Base-by-base conservation (phyloP, 2,329 filamentous ascomycete genomes). In the Fusarium tricinctum region DNA sequence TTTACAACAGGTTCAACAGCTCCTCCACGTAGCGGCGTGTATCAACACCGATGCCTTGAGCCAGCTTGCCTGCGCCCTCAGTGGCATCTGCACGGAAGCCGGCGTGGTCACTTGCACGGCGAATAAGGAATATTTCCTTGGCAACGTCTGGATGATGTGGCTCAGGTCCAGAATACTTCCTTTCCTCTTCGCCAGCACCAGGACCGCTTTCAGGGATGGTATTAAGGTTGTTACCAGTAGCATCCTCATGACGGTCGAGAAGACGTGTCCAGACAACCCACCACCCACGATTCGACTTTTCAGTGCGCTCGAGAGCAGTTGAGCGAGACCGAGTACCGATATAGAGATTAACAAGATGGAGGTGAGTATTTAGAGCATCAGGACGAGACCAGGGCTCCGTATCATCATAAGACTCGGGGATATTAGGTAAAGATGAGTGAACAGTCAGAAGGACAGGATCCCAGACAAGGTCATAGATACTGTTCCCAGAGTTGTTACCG, bases 1-100 rank as follows among this genome's bases (percentile, higher is more conserved):
- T 20, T 68, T 61, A 80, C 32, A 81, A 62, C 74, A 93, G 76
- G 73, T 85, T 92, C 76, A 94, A 79, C 57, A 94, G 76, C 2
- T 88, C 89, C 76, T 94, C 91, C 6, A 94, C 88, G 77, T 94
- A 94, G 75, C 86, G 86, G 77, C 89, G 85, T 30, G 91, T 92
- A 81, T 94, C 92, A 33, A 94, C 85, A 0, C 92, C 92, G 66
- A 94, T 92, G 0, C 91, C 92, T 73, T 92, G 89, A 0, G 87
- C 88, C 68, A 93, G 77, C 56, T 85, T 85, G 20, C 84, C 85
- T 2, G 89, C 86, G 5, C 87, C 87, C 23, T 85, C 86, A 15
- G 80, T 74, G 63, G 80, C 60, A 71, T 83, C 77, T n/a, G 73
- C 75, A 19, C 81, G 78, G 42, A 80, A 78, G 43, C 79, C 76